Conservation (phyloP, 2,329 filamentous ascomycete species). For the Fusarium ambrosium region DNA sequence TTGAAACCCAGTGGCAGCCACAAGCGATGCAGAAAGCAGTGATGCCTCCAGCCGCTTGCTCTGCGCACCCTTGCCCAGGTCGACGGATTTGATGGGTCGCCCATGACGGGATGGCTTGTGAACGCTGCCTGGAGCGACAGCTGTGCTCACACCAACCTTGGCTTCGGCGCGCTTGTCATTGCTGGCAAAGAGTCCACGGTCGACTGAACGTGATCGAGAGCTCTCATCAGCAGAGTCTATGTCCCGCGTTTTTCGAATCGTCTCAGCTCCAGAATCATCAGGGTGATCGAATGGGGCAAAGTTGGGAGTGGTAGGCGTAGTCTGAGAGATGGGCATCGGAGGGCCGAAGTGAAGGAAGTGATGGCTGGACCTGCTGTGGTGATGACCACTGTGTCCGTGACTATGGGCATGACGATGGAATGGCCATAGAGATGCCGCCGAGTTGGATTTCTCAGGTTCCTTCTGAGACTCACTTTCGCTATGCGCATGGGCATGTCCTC, state of each 20-base stretch:
- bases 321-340: constrained; percentile 44
- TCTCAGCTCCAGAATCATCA: constrained; percentile 55
- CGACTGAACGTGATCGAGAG: constrained; percentile 72
- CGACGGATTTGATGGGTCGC: constrained; percentile 62
- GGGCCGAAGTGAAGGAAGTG: constrained; percentile 57
- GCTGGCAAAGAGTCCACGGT: constrained; percentile 70
- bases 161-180: constrained; percentile 75
- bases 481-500: constrained; percentile 44
- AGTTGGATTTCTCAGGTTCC: constrained; percentile 41
- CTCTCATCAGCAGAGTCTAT: constrained; percentile 59
- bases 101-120: constrained; percentile 60
- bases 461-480: constrained; percentile 45
- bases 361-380: constrained; percentile 52
- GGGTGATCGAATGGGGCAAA: constrained; percentile 54
- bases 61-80: constrained; percentile 51
- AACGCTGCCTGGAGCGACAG: constrained; percentile 72
- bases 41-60: constrained; percentile 53
- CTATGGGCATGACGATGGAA: constrained; percentile 57
- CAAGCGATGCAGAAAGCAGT: constrained; percentile 55
- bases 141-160: constrained; percentile 73
- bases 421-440: constrained; percentile 47
- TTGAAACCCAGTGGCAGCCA: constrained; percentile 56
- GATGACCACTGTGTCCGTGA: constrained; percentile 54
- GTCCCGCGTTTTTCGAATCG: constrained; percentile 58
- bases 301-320: constrained; percentile 54